Base-by-base conservation (phyloP, 169 alveolate genomes). In the Toxoplasma gondii region DNA sequence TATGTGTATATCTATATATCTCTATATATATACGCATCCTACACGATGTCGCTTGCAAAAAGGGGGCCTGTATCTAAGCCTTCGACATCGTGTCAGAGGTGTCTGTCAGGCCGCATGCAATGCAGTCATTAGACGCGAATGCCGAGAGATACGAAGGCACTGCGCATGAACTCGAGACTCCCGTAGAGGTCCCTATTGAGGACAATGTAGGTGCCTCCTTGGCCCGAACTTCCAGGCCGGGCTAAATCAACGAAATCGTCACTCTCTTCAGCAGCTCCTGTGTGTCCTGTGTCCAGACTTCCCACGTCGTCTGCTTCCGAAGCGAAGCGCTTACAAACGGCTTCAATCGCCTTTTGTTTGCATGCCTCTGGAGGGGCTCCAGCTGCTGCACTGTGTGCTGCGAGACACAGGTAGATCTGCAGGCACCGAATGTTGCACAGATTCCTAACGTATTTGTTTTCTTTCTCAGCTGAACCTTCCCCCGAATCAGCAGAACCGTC, bases 341-440 rank as follows among this genome's bases (percentile, higher is more conserved):
- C 90, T 9, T 38, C 90, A 43, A 82, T 36, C 17, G 67, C 67
- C 90, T 38, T 24, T 41, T 82, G 54, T 49, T 44, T 17, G 29
- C 1, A 12, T 41, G n/a, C 90, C 29, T 5, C 64, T 41, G 54
- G 69, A 12, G 69, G 90, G 0, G 38, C 38, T 82, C 64, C 90
- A 43, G 38, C 53, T 1, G 64, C 90, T 22, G 27, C 4, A 41
- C 90, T 38, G 9, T 82, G 53, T 17, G 90, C 64, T 29, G 90
- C 90, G n/a, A 38, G 67, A 67, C 90, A 82, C 90, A 82, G 19
- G 36, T 82, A 82, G 5, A 82, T 38, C 38, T 82, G 90, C n/a
- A 82, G 27, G 67, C 90, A 82, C 64, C 90, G n/a, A 44, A 82
- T 82, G 41, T 82, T 82, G 27, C 90, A 41, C 43, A 82, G 67